phyloP scores from a whole-genome alignment of 345 rosid species.

The Brassica incana region DNA sequence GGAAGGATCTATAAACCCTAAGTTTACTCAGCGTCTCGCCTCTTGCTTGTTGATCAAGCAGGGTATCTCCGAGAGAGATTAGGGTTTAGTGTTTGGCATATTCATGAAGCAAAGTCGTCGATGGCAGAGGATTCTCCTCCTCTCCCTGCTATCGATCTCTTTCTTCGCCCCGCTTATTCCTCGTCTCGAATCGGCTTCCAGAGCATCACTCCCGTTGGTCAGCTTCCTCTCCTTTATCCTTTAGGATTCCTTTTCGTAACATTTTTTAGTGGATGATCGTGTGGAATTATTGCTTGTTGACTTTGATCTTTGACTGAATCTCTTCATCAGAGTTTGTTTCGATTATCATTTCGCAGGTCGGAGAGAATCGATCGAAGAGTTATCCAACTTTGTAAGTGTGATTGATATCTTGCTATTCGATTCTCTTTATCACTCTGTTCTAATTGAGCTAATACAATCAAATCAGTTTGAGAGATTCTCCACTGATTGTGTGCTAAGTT shows the following conservation, averaged over 20 bases:
- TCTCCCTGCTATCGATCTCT: constrained; percentile 66
- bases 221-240: constrained; percentile 17
- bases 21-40: not conserved
- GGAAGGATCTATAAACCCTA: constrained; percentile 42
- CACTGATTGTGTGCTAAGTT: constrained; percentile 3
- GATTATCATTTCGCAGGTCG: constrained; percentile 50
- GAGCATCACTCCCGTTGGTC: constrained; percentile 58
- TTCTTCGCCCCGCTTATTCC: constrained; percentile 72
- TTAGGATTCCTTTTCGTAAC: not conserved
- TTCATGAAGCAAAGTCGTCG: constrained; percentile 71
- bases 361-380: constrained; percentile 64
- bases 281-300: not conserved
- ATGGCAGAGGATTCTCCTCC: constrained; percentile 83
- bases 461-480: not conserved
- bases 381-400: constrained; percentile 56
- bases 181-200: constrained; percentile 61
- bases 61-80: constrained; percentile 27
- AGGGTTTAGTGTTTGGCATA: constrained; percentile 2
- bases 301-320: constrained; percentile 24
- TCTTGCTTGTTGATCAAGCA: constrained; percentile 42
- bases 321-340: constrained; percentile 7
- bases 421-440: not conserved
- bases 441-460: not conserved
- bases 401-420: not conserved
- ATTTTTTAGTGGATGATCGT: not conserved